A percentile compares a stretch with the other conserved stretches of the same genome.
Conservation (phyloP, 177 flowering plant genomes). For the Vitis hybrid region DNA sequence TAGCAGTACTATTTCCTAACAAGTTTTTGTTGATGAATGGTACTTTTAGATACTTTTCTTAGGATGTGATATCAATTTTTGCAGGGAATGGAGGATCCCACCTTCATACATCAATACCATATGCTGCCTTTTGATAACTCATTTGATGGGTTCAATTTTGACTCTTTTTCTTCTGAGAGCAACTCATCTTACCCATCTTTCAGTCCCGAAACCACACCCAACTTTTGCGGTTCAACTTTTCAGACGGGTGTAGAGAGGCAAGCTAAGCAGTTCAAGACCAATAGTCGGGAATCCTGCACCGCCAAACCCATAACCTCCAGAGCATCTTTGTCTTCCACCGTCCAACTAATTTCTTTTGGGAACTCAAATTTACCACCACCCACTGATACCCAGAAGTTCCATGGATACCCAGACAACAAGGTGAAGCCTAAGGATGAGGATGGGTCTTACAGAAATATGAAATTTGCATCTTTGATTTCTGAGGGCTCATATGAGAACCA, state of each 20-base stretch:
- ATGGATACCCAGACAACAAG: neutral
- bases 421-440: neutral
- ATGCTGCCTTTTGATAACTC: conserved; percentile 10
- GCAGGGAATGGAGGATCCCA: conserved; percentile 20
- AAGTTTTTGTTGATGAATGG: neutral
- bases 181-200: conserved; percentile 9
- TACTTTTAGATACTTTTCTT: neutral
- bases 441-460: neutral
- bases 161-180: conserved; percentile 22
- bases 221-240: neutral
- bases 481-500: neutral
- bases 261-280: conserved; percentile 20
- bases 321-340: conserved; percentile 15
- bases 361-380: neutral
- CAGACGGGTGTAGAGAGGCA: conserved; percentile 1
- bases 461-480: neutral
- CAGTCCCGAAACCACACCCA: neutral
- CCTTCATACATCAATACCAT: conserved; percentile 12
- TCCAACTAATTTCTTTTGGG: conserved; percentile 31
- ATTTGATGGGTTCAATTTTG: conserved; percentile 13
- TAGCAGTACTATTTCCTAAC: too few species aligned
- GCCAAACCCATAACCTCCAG: neutral
- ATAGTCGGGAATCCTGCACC: conserved; percentile 11
- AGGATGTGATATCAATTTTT: neutral
- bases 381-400: neutral